Percentiles rank a stretch among this genome's conserved stretches.
Evolutionary conservation across 1,284 basidiomycete species (phyloP).

Genomic region (Megacollybia platyphylla): DNA sequence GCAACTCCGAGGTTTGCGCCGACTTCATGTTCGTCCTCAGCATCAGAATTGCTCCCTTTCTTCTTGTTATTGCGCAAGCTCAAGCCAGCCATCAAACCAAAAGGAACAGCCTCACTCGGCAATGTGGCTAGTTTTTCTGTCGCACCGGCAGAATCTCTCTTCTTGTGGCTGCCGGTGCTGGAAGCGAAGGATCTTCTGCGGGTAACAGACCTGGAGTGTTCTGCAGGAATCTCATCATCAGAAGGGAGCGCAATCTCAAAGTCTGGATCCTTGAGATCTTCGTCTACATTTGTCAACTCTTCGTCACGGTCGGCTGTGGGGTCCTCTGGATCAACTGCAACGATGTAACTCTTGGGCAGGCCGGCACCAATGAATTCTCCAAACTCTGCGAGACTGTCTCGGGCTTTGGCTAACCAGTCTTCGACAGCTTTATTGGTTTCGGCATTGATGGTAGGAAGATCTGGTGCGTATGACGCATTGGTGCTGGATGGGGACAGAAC

Average conservation of each 20-base stretch:
- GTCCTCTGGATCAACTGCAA: conserved; percentile 28
- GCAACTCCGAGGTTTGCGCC: conserved; percentile 41
- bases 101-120: conserved; percentile 49
- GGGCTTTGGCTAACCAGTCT: conserved; percentile 63
- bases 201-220: conserved; percentile 8
- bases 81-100: conserved; percentile 58
- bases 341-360: conserved; percentile 35
- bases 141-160: conserved; percentile 17
- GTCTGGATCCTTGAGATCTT: conserved; percentile 19
- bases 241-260: conserved; percentile 14
- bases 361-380: conserved; percentile 50
- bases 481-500: conserved; percentile 19
- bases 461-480: conserved; percentile 19
- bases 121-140: conserved; percentile 36
- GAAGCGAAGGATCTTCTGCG: conserved; percentile 7
- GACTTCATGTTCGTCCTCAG: conserved; percentile 28
- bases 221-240: conserved; percentile 15
- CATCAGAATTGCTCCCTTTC: conserved; percentile 29
- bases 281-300: conserved; percentile 17
- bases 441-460: conserved; percentile 16
- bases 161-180: conserved; percentile 8
- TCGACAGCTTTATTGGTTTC: conserved; percentile 33
- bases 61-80: conserved; percentile 31
- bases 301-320: conserved; percentile 22
- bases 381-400: conserved; percentile 51